Base-by-base conservation (phyloP, 768 basidiomycete genomes). In the Tulasnella calospora region DNA sequence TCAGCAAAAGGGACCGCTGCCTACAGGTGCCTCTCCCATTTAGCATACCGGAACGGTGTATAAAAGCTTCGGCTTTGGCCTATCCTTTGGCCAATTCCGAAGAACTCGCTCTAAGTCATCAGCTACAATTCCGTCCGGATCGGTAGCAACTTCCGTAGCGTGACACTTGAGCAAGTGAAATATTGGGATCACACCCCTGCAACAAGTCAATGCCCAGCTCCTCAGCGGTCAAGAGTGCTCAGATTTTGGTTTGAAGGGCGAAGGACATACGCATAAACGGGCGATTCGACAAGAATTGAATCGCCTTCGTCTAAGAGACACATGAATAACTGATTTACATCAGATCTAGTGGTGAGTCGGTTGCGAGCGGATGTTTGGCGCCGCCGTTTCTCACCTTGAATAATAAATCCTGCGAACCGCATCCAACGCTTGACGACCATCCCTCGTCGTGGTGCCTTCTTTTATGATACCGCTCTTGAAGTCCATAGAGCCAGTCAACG, bases 401-500 rank as follows among this genome's bases (percentile, higher is more conserved):
- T 73, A 98, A 89, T 80, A 95, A 83, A 86, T 97, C 95, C 84
- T 98, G 96, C 61, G 93, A 93, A 17, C 96, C 96, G 51, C 88
- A 87, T 1, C 96, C 95, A 17, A 97, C 85, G 69, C 89, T 90
- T 13, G 96, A 83, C 55, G 86, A 86, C 95, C 96, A 99, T 7
- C 90, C 91, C 80, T 89, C 90, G 1, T 86, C 88, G 67, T 81
- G 83, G 67, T 94, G 71, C 13, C 76, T 87, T 6, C 89, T 89
- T 7, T 89, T 89, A 81, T 99, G 96, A 47, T 87, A 86, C 13
- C 83, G 82, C 80, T 89, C 90, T 83, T 98, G 95, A 75, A 98
- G 85, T 5, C 89, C 89, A 72, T 87, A 84, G 17, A 95, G 82
- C 93, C 94, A 95, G 27, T 90, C 87, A 3, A 87, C 82, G 6